phyloP scores from a whole-genome alignment of 2,329 filamentous ascomycete species.

The Cucurbitaria berberidis region DNA sequence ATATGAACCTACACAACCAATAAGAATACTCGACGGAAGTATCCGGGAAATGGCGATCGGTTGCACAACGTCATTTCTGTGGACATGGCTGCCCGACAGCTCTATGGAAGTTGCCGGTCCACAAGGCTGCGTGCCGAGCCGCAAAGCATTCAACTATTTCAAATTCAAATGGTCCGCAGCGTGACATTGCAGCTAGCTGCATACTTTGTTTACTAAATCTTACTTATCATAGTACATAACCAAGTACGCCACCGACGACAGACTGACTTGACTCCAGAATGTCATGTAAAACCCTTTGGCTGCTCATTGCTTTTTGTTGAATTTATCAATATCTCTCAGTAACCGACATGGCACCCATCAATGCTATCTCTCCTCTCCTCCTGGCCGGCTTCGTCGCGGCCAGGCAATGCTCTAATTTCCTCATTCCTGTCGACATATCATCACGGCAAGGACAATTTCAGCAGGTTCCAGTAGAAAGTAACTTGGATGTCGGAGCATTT shows the following conservation, averaged over 20 bases:
- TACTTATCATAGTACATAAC: background rate
- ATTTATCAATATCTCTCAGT: background rate
- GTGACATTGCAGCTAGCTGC: slow-evolving; percentile 3
- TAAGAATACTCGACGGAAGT: background rate
- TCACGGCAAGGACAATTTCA: slow-evolving; percentile 63
- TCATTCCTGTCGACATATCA: slow-evolving; percentile 62
- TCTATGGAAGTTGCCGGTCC: slow-evolving; percentile 2
- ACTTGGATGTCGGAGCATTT: slow-evolving; percentile 65
- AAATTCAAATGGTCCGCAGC: background rate
- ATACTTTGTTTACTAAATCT: background rate
- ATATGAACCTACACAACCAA: background rate
- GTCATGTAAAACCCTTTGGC: background rate
- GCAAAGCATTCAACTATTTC: background rate
- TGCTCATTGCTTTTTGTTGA: background rate
- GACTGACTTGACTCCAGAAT: background rate
- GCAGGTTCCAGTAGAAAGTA: slow-evolving; percentile 54
- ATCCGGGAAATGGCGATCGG: slow-evolving; percentile 4
- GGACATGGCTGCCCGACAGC: slow-evolving; percentile 2
- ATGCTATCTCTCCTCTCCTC: slow-evolving; percentile 18
- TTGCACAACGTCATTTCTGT: slow-evolving; percentile 10
- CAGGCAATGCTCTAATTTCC: slow-evolving; percentile 57
- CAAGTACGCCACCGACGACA: background rate
- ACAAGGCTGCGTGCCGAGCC: background rate
- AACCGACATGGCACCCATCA: slow-evolving; percentile 16
- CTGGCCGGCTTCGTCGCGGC: slow-evolving; percentile 28